These are phyloP conservation scores for Ustilago nuda DNA, from an alignment of 1,284 basidiomycete species.

Conservation along the genomic window DNA sequence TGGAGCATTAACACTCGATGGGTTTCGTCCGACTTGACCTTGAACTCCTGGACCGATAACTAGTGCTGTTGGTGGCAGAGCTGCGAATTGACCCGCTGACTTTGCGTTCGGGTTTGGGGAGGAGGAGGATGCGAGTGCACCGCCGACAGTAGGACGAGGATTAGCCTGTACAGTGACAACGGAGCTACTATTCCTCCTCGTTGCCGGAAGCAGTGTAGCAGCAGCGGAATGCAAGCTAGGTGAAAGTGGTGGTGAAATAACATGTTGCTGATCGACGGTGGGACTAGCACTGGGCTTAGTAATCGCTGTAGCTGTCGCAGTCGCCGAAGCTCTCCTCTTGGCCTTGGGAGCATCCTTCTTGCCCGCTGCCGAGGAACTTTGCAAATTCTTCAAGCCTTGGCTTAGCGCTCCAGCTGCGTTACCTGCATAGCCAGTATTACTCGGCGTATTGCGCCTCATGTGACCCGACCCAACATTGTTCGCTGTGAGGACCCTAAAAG, in stretches of 20 bases:
- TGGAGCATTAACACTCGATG: conserved; percentile 33
- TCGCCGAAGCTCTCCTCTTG: conserved; percentile 27
- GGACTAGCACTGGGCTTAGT: conserved; percentile 31
- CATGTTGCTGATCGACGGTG: conserved; percentile 32
- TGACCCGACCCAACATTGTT: conserved; percentile 46
- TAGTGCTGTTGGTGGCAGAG: conserved; percentile 59
- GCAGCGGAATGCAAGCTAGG: conserved; percentile 27
- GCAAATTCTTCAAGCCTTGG: conserved; percentile 32
- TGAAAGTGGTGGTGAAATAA: conserved; percentile 26
- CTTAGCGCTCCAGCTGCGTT: conserved; percentile 25
- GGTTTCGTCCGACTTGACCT: conserved; percentile 53
- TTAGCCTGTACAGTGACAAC: conserved; percentile 26
- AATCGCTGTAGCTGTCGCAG: conserved; percentile 1
- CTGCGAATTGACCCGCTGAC: conserved; percentile 24
- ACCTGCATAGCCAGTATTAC: conserved; percentile 11
- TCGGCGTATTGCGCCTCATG: conserved; percentile 23
- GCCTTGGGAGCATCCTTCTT: conserved; percentile 14
- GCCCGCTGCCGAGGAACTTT: conserved; percentile 14
- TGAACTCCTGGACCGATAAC: conserved; percentile 66
- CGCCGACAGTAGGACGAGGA: conserved; percentile 12
- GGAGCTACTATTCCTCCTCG: conserved; percentile 28
- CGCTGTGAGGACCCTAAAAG: conserved; percentile 61
- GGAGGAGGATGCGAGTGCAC: not conserved
- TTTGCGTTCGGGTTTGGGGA: conserved; percentile 36
- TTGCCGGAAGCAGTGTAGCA: conserved; percentile 19